Base-by-base conservation (phyloP, 495 filamentous ascomycete species). In the Neurospora cerealis region DNA sequence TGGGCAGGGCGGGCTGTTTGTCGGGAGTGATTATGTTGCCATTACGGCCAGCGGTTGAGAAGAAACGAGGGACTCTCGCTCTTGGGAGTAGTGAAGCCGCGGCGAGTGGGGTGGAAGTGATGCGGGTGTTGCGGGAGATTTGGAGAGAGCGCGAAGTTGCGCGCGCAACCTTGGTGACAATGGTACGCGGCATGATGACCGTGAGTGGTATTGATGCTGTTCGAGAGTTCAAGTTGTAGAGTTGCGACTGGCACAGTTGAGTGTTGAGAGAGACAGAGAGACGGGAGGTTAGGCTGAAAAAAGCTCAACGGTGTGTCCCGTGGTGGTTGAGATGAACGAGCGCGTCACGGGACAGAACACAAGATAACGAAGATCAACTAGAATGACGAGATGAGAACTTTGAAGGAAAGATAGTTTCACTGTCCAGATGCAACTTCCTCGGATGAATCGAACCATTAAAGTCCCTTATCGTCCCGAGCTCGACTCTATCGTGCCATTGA, bases 11-110 rank as follows among this genome's bases (percentile, higher is more conserved):
- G 11, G 77, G 75, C 69, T 78, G 70, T 48, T 77, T 71, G 54
- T 83, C 80, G 4, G 81, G 81, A 21, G 80, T 80, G 73, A 81
- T 82, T 32, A 76, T 75, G 34, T 74, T 76, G 75, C 73, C 76
- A 70, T 28, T 19, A 39, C 75, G 13, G 41, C 73, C 73, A 8
- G 48, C 73, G 21, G 79, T 77, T 17, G 78, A 73, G 69, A 75
- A 78, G 54, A 66, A 34, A 2, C 54, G 54, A 28, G 54, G 54
- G 54, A 36, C 54, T 34, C 5, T 36, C 5, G 54, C 3, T 36
- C 54, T 66, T 9, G 54, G 54, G 28, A 66, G 24, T 9, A 66
- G 0, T 34, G 72, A 44, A 1, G 71, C 73, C 5, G 74, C 66
- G 24, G 77, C 13, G 46, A 39, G 72, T 32, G 70, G 74, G 36